Conservation (phyloP, 371 early-diverging fungal genomes). For the Zychaea mexicana region DNA sequence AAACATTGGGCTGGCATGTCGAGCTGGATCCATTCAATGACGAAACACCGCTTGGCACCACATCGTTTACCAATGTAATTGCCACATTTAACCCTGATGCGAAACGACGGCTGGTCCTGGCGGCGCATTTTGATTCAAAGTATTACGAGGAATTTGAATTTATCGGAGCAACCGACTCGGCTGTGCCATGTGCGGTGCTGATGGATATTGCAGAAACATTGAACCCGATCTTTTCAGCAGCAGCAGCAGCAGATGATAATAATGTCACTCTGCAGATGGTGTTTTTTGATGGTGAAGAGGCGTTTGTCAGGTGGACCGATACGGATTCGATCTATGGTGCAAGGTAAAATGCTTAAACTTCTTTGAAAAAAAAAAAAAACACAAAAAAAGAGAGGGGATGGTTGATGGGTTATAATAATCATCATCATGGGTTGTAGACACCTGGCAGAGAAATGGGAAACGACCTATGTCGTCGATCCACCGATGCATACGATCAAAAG, state of each 20-base stretch:
- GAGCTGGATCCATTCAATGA: constrained; percentile 74
- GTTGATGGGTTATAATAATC: constrained; percentile 12
- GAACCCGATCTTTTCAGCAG: constrained; percentile 12
- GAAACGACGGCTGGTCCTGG: constrained; percentile 68
- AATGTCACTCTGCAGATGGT: constrained; percentile 72
- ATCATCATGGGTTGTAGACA: constrained; percentile 35
- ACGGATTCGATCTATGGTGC: constrained; percentile 90
- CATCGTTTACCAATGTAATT: constrained; percentile 81
- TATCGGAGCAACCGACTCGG: constrained; percentile 81
- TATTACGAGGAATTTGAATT: constrained; percentile 64
- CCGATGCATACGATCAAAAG: constrained; percentile 14
- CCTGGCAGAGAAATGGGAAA: constrained; percentile 46
- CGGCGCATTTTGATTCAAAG: constrained; percentile 92
- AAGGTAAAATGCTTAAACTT: constrained; percentile 16
- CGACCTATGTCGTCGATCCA: constrained; percentile 2
- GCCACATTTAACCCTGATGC: constrained; percentile 79
- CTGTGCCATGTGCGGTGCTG: constrained; percentile 84
- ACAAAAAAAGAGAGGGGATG: neutral
- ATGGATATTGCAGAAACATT: constrained; percentile 73
- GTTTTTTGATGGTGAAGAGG: constrained; percentile 97
- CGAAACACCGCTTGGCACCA: constrained; percentile 73
- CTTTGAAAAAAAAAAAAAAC: neutral
- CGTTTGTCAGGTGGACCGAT: constrained; percentile 74
- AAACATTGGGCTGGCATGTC: constrained; percentile 68
- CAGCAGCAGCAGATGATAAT: too few species aligned